These are phyloP conservation scores for Alternaria hordeiaustralica DNA, from an alignment of 2,329 filamentous ascomycete species.

Conservation along the genomic window DNA sequence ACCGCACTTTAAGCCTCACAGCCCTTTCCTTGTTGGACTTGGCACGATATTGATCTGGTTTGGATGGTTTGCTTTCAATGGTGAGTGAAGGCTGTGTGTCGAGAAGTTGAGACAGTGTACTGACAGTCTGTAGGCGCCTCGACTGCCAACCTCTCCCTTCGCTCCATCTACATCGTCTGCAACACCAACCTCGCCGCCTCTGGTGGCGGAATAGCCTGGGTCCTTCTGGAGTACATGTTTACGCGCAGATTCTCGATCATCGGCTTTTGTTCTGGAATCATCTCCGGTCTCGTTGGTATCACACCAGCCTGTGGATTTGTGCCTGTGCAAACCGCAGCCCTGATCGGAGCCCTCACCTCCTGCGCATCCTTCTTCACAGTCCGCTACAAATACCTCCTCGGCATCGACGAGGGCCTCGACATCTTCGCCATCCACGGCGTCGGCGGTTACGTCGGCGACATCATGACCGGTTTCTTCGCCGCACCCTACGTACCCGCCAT, in stretches of 20 bases:
- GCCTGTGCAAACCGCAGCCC: constrained; percentile 58
- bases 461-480: constrained; percentile 66
- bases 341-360: constrained; percentile 61
- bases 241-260: constrained; percentile 59
- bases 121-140: constrained; percentile 25
- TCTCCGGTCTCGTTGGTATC: constrained; percentile 64
- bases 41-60: constrained; percentile 67
- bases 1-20: constrained; percentile 73
- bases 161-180: constrained; percentile 62
- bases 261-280: constrained; percentile 62
- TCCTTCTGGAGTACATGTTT: constrained; percentile 59
- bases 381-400: constrained; percentile 58
- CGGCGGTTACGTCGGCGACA: constrained; percentile 64
- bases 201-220: constrained; percentile 62
- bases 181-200: constrained; percentile 66
- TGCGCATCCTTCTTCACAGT: constrained; percentile 56
- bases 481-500: constrained; percentile 57
- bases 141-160: constrained; percentile 60
- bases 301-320: constrained; percentile 65
- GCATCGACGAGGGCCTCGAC: constrained; percentile 65
- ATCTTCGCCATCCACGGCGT: constrained; percentile 67
- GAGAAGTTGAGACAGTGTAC: neutral
- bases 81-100: constrained; percentile 39
- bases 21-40: constrained; percentile 75
- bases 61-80: constrained; percentile 47